Base-by-base conservation (phyloP, 306 rosid genomes). In the Acacia acuminata region DNA sequence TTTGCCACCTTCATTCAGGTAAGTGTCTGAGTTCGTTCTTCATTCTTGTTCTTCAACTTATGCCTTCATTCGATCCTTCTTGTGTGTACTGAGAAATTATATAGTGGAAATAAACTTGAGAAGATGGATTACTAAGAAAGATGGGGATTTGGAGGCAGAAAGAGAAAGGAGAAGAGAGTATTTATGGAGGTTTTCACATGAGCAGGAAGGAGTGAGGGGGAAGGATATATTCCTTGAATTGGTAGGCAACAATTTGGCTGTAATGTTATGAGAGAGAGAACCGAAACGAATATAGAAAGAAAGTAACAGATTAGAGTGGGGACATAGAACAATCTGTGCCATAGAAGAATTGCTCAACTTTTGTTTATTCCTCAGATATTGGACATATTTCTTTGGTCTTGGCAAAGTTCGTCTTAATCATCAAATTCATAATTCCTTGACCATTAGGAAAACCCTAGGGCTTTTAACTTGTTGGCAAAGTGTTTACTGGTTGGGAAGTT, bases 261-360 rank as follows among this genome's bases (percentile, higher is more conserved):
- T 42, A 42, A 78, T 38, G 6, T 38, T 38, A 38, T 38, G 77
- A 66, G 78, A 83, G 79, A 82, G 88, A 81, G 8, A 86, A 79
- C 65, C 69, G 81, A 72, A 86, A 19, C 83, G 30, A 48, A 79
- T 83, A 88, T 83, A 90, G 68, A 86, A 76, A 71, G 56, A 73
- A 84, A 83, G 82, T 79, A 55, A 87, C 90, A 85, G 77, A 84
- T 38, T 16, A 77, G 89, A 86, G 89, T 86, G 4, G 78, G 94
- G 94, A 94, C 99, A 96, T 96, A 98, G 98, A 38, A 38, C 42
- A 38, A 6, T 38, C 42, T 38, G 32, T 10, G n/a, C n/a, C 15
- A n/a, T 22, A 10, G 24, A 22, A 58, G 65, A 22, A 58, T 22
- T 58, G 65, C 24, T 22, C 15, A 22, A 58, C 32, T n/a, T 38